Evolutionary conservation across 2,329 filamentous ascomycete genomes (phyloP), one percentile per base, ranked within the genome.

Genomic region (Sarocladiaceae sp.): DNA sequence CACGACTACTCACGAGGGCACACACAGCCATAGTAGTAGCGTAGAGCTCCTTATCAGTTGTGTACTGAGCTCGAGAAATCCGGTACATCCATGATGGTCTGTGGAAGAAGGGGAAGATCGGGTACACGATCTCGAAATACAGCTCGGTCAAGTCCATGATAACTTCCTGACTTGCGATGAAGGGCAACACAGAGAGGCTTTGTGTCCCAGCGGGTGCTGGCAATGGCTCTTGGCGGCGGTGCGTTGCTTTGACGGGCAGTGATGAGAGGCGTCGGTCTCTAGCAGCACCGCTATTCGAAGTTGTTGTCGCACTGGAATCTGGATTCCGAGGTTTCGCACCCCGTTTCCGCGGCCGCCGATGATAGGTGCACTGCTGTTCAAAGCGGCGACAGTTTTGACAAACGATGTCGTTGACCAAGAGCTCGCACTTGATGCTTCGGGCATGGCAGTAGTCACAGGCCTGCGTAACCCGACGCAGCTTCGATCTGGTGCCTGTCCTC

Each of bases 71-170:
- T 12, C 66, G 60, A 6, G 67, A 57, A n/a, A 78, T 60, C 39
- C 66, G 67, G 10, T 67, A 59, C 23, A 68, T 60, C 39, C 76
- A 67, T 17, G 70, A 72, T n/a, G 67, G 66, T 31, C 68, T 68
- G 58, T 80, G 74, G 56, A 80, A 80, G 23, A 79, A 63, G 4
- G 77, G 76, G 54, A 78, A 74, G 58, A 79, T 72, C 2, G 76
- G 76, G 60, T 79, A 79, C n/a, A 78, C 71, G 39, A 76, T 69
- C 53, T 78, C 73, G 60, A 77, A 75, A 64, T 78, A 79, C 15
- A 79, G 65, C 15, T 75, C 68, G 22, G 76, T 65, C n/a, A 77
- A 62, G 58, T 70, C 65, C 49, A 66, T 62, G 37, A 78, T 71
- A 15, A 33, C 29, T 33, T 33, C 33, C 55, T 53, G 20, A 54